Evolutionary conservation across 108 stramenopile species (phyloP), one percentile per base, ranked within the genome.

Genomic region (Fragilaria crotonensis): DNA sequence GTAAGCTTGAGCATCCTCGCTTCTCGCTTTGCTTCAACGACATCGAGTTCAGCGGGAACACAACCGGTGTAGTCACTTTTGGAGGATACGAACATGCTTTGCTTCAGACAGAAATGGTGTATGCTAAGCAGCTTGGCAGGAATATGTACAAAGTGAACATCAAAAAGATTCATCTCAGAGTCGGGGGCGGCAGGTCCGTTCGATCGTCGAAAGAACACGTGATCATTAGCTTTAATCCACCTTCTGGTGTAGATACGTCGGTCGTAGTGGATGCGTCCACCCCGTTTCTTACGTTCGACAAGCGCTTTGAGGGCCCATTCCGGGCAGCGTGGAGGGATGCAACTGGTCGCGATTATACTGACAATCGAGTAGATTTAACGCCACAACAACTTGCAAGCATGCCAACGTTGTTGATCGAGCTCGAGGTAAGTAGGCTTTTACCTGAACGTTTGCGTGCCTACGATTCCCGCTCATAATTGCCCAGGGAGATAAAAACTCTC

Each of bases 11-110:
- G 26, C 59, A 72, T 45, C 67, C 63, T 2, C 20, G 67, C n/a
- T 76, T 76, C 52, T 49, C 33, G 17, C 47, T 76, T 50, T 79
- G 78, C 52, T 79, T 75, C 31, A 56, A 56, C 27, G 32, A n/a
- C 1, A 22, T 33, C 2, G 3, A 3, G n/a, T n/a, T n/a, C n/a
- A 2, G 27, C 19, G 51, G 4, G 3, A 18, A 52, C n/a, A n/a
- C 21, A 26, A 52, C 51, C 2, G 54, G 54, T 31, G n/a, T 56
- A 21, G 30, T 56, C 33, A 73, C 68, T 0, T 54, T 79, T 57
- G 78, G n/a, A 11, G 78, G 78, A 27, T 73, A 64, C 27, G 59
- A 79, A 49, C 65, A 73, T 3, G 45, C 33, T 18, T 59, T 67
- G 3, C 41, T 72, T 31, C 64, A 68, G 31, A 30, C 58, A 36